These are phyloP conservation scores for Begonia masoniana DNA, from an alignment of 306 rosid species.

Conservation along the genomic window DNA sequence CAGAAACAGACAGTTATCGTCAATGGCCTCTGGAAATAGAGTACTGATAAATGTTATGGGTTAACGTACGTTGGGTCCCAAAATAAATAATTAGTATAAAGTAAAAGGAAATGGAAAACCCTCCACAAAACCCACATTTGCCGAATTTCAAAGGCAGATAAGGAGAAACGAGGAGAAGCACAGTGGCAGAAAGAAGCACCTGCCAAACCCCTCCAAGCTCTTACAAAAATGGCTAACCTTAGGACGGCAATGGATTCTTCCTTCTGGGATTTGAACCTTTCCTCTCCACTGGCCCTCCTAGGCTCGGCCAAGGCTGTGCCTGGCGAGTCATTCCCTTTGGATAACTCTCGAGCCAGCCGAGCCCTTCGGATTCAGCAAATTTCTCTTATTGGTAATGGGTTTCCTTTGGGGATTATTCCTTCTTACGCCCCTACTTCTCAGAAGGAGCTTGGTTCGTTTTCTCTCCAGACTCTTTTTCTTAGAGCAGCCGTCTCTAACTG, in stretches of 20 bases:
- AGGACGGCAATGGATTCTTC: conserved; percentile 75
- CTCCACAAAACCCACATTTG: too few species aligned
- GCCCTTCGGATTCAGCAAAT: conserved; percentile 52
- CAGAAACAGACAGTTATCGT: too few species aligned
- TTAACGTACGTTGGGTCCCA: too few species aligned
- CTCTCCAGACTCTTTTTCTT: conserved; percentile 60
- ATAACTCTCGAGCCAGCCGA: conserved; percentile 48
- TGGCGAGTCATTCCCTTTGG: conserved; percentile 61
- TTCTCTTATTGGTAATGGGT: conserved; percentile 26
- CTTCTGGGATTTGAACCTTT: conserved; percentile 59
- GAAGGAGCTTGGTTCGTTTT: conserved; percentile 48
- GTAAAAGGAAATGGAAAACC: too few species aligned
- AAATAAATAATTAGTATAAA: too few species aligned
- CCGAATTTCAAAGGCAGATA: too few species aligned
- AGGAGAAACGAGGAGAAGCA: too few species aligned
- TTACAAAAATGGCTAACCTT: conserved; percentile 49
- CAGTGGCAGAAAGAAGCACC: too few species aligned
- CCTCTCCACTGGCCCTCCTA: conserved; percentile 51
- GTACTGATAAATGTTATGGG: too few species aligned
- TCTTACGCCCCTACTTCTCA: conserved; percentile 44
- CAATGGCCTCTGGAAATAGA: too few species aligned
- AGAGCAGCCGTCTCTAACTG: conserved; percentile 26
- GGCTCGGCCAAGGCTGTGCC: conserved; percentile 60
- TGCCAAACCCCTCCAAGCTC: too few species aligned
- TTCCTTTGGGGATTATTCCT: conserved; percentile 46